Conservation (phyloP, 805 yeast species). For the Candida silvicultrix region DNA sequence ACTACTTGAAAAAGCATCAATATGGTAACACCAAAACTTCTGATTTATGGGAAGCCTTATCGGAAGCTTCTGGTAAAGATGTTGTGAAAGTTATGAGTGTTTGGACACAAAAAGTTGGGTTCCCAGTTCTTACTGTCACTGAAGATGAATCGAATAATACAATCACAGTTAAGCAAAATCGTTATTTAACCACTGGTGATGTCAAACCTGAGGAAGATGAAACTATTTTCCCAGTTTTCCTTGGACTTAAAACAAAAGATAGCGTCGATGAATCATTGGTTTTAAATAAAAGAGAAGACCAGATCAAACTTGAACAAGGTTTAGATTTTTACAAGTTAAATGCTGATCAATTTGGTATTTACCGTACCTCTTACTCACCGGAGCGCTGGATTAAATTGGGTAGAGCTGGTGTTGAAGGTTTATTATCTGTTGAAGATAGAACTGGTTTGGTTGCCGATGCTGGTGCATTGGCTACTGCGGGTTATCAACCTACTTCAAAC, state of each 20-base stretch:
- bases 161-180: constrained; percentile 58
- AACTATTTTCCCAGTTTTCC: constrained; percentile 63
- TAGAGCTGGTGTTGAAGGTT: constrained; percentile 45
- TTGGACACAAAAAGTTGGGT: constrained; percentile 79
- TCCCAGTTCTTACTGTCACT: constrained; percentile 63
- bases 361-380: constrained; percentile 63
- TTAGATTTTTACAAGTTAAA: constrained; percentile 59
- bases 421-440: constrained; percentile 69
- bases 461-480: constrained; percentile 63
- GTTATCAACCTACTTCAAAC: constrained; percentile 56
- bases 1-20: constrained; percentile 67
- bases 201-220: constrained; percentile 69
- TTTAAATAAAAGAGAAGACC: constrained; percentile 43
- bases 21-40: constrained; percentile 74
- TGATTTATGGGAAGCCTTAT: constrained; percentile 71
- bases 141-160: constrained; percentile 40
- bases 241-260: constrained; percentile 50
- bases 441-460: constrained; percentile 81
- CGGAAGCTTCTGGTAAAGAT: constrained; percentile 66
- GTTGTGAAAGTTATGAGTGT: constrained; percentile 68
- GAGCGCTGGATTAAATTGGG: constrained; percentile 69
- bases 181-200: constrained; percentile 74
- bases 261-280: constrained; percentile 58
- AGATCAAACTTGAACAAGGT: constrained; percentile 36
- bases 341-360: constrained; percentile 69